Conservation (phyloP, 208 protist species). For the Lotmaria passim region DNA sequence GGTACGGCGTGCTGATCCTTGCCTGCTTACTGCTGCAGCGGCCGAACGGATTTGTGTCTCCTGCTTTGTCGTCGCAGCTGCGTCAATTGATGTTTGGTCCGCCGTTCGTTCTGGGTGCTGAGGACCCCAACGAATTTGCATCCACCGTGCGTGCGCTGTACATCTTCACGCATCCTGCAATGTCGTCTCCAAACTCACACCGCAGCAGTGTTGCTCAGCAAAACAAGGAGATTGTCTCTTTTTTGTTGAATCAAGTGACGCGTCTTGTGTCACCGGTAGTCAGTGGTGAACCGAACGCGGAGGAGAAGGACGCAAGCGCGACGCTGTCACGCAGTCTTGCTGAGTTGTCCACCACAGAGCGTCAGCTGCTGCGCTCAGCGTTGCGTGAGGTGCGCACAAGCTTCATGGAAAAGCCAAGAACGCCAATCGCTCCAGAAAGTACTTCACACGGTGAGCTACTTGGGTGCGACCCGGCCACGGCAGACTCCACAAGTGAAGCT, state of each 20-base stretch:
- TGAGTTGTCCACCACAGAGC: slow-evolving; percentile 34
- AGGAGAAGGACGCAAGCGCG: neutral
- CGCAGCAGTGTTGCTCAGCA: neutral
- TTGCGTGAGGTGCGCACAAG: slow-evolving; percentile 20
- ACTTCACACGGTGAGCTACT: neutral
- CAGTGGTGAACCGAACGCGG: neutral
- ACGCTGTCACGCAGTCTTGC: slow-evolving; percentile 1
- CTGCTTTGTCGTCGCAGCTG: slow-evolving; percentile 2
- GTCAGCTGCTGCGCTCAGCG: slow-evolving; percentile 37
- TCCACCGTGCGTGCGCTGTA: slow-evolving; percentile 39
- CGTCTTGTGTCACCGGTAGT: neutral
- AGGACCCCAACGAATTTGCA: slow-evolving; percentile 21
- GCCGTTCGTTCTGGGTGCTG: slow-evolving; percentile 8
- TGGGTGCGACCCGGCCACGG: neutral
- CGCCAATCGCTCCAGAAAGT: neutral
- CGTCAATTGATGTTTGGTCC: slow-evolving; percentile 11
- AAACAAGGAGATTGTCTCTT: slow-evolving; percentile 3
- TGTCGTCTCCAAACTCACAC: neutral
- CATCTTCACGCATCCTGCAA: slow-evolving; percentile 22
- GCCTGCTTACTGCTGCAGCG: slow-evolving; percentile 32
- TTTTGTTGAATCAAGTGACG: slow-evolving; percentile 23
- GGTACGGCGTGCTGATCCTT: slow-evolving; percentile 28
- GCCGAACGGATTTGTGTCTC: slow-evolving; percentile 17
- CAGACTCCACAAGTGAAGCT: neutral
- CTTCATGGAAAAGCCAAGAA: neutral